Evolutionary conservation across 768 basidiomycete genomes (phyloP), one percentile per base, ranked within the genome.

Genomic region (Boletus speciosus): DNA sequence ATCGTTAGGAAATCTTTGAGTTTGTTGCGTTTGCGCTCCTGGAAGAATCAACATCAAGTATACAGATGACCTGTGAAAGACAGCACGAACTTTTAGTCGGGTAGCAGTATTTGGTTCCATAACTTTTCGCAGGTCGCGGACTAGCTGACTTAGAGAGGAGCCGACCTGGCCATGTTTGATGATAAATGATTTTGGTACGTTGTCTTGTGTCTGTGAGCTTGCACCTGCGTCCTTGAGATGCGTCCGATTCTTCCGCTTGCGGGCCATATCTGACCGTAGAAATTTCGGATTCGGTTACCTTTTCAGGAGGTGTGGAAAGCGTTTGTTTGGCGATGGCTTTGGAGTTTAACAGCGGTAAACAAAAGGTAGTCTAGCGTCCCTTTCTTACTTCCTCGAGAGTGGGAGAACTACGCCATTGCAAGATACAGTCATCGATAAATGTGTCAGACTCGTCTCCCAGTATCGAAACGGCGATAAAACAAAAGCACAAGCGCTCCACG

Each of bases 41-140:
- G 66, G 40, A 65, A 52, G 60, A 63, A 2, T 1, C 9, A 42
- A 61, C 41, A 49, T 62, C 53, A 57, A 55, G 44, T 48, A 51
- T 55, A 31, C 19, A 47, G 27, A 21, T 56, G 2, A 1, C 11
- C 23, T 14, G 44, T 27, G 23, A 40, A 47, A 31, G 43, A 43
- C 2, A 46, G 55, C 34, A 75, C 75, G 59, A 57, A 96, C 95
- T 73, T 76, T 85, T n/a, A 99, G 79, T 47, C 97, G 81, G 58
- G 86, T 87, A 19, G 96, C 97, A 14, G 97, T 99, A 66, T 98
- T 93, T 55, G 97, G 97, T 69, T 99, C 97, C 91, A 99, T 92
- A 56, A 97, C 91, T 71, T 91, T 90, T 65, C 97, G 79, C 66
- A 97, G 76, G 73, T 99, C 96, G 52, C 90, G 82, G 19, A 98